Base-by-base conservation (phyloP, 2,329 filamentous ascomycete species). In the Lanzia echinophila region DNA sequence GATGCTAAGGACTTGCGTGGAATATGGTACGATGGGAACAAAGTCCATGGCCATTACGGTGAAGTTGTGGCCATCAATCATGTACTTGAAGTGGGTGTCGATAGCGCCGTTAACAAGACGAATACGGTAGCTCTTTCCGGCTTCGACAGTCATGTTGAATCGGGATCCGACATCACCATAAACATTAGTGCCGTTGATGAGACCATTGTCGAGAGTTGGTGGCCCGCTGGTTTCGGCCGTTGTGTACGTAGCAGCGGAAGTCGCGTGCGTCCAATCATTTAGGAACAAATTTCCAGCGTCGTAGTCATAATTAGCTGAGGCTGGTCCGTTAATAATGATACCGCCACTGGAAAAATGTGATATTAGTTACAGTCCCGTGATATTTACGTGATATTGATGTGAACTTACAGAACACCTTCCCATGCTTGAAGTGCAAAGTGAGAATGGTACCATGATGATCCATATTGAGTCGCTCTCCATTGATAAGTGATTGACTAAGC, bases 1-100 rank as follows among this genome's bases (percentile, higher is more conserved):
- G 17, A 87, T 71, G 5, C 75, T 79, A 74, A 82, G 4, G 66
- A 69, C 0, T 80, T 83, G 2, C 7, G 57, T 59, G 13, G 31
- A 24, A 17, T 59, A 60, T 4, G 57, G 53, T 2, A 49, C 46
- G 32, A 60, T 59, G 8, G 58, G 57, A 0, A 84, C 78, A 12
- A 74, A 64, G 44, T 84, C 74, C 63, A 86, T 88, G 68, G 84
- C 83, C 47, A 88, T 73, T 5, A 77, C 79, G 0, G 82, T 84
- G 1, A 81, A 61, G 3, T 76, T 82, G 51, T 76, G 64, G 2
- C 74, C 75, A 45, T 80, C 74, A 20, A 70, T 71, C 0, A 73
- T 63, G 3, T 73, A 63, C 4, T 76, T 74, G 70, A 79, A 80
- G 5, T 63, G 58, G 1, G 66, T 69, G 28, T 62, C 60, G 6